Conservation (phyloP, 768 basidiomycete genomes). For the Suillus luteus region DNA sequence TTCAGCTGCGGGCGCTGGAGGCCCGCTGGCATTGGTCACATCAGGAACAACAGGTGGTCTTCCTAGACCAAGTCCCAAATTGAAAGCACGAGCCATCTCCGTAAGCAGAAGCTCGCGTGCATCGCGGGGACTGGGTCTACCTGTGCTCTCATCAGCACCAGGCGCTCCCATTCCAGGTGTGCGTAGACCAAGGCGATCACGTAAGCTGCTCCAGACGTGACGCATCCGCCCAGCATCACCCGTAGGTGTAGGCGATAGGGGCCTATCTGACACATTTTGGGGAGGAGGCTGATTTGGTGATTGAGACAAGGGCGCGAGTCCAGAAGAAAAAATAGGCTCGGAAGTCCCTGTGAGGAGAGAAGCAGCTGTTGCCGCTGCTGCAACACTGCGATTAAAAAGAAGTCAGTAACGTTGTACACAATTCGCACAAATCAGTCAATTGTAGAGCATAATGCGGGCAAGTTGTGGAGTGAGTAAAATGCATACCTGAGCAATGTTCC, state of each 20-base stretch:
- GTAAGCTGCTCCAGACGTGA: constrained; percentile 66
- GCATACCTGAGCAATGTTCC: constrained; percentile 80
- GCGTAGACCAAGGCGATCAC: constrained; percentile 65
- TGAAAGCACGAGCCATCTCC: constrained; percentile 82
- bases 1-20: background rate
- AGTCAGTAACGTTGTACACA: constrained; percentile 3
- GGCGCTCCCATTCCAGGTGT: constrained; percentile 25
- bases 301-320: constrained; percentile 43
- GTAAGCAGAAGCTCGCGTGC: constrained; percentile 73
- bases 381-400: constrained; percentile 53
- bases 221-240: constrained; percentile 49
- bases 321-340: constrained; percentile 61
- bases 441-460: background rate
- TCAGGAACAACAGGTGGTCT: constrained; percentile 21
- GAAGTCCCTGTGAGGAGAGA: constrained; percentile 77
- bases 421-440: constrained; percentile 10
- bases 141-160: constrained; percentile 15
- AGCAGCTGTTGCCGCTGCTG: constrained; percentile 89
- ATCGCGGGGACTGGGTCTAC: constrained; percentile 35
- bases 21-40: constrained; percentile 17
- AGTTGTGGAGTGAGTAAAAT: constrained; percentile 7
- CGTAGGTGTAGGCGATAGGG: constrained; percentile 45
- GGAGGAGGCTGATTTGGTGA: constrained; percentile 19
- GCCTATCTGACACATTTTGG: constrained; percentile 30
- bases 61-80: constrained; percentile 62